phyloP scores from a whole-genome alignment of 805 yeast species.

The Pichia sporocuriosa region DNA sequence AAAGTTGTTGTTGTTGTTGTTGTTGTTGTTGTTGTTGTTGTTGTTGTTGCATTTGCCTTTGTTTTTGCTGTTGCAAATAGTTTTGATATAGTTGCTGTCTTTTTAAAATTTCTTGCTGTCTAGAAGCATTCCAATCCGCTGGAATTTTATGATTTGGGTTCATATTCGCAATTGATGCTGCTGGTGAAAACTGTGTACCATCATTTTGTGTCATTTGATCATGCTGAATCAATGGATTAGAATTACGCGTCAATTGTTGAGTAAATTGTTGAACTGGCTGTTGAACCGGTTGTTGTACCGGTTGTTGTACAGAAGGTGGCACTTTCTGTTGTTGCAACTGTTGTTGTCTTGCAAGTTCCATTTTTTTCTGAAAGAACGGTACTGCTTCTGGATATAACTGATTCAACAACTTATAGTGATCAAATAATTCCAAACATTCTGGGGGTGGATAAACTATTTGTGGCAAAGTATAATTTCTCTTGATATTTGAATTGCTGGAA shows the following conservation, averaged over 20 bases:
- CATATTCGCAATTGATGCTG: background rate
- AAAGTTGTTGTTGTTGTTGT: background rate
- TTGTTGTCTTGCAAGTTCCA: constrained; percentile 24
- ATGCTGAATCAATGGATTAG: constrained; percentile 12
- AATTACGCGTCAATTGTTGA: constrained; percentile 8
- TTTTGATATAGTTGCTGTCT: constrained; percentile 3
- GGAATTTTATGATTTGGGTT: background rate
- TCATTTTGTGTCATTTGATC: too few relatives aligned
- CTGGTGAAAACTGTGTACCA: constrained; percentile 9
- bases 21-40: constrained; percentile 9
- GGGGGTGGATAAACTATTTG: constrained; percentile 47
- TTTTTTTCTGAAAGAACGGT: constrained; percentile 24
- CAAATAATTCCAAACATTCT: constrained; percentile 47
- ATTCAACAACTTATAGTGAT: constrained; percentile 33
- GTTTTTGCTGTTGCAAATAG: constrained; percentile 10
- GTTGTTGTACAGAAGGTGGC: background rate
- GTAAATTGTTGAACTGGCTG: background rate
- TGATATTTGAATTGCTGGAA: constrained; percentile 21
- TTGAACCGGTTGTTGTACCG: background rate
- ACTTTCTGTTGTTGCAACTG: background rate
- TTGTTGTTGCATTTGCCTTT: constrained; percentile 9
- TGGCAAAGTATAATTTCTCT: constrained; percentile 33
- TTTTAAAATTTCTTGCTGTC: constrained; percentile 1
- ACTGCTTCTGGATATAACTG: constrained; percentile 47
- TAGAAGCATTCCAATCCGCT: constrained; percentile 4